Conservation (phyloP, 1,284 basidiomycete species). For the Fomes fomentarius region DNA sequence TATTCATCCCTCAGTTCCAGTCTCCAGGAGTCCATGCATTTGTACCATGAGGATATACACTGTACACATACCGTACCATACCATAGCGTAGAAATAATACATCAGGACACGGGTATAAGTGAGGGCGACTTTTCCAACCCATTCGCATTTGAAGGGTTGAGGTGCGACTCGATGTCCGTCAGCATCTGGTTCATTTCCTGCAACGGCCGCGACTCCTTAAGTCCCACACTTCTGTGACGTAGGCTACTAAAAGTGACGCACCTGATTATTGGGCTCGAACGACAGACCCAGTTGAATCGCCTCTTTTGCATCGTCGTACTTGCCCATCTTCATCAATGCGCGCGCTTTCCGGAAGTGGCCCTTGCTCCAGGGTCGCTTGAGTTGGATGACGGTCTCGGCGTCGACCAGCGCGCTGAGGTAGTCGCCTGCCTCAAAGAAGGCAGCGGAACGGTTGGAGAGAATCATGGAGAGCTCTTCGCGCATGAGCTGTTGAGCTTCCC, state of each 20-base stretch:
- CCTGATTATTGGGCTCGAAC: constrained; percentile 86
- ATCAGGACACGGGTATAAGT: constrained; percentile 28
- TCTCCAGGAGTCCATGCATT: constrained; percentile 2
- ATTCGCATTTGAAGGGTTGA: constrained; percentile 11
- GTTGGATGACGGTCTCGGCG: constrained; percentile 86
- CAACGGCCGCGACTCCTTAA: background rate
- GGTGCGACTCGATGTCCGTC: constrained; percentile 23
- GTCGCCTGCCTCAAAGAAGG: constrained; percentile 79
- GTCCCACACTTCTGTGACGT: background rate
- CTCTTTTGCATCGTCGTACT: constrained; percentile 79
- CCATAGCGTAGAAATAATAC: constrained; percentile 19
- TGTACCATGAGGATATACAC: constrained; percentile 17
- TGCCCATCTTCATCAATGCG: constrained; percentile 80
- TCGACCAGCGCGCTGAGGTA: constrained; percentile 86
- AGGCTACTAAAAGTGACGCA: constrained; percentile 37
- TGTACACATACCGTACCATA: constrained; percentile 21
- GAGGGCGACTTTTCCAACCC: constrained; percentile 14
- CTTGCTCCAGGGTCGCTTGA: constrained; percentile 92
- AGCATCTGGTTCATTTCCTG: constrained; percentile 33
- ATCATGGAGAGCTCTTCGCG: constrained; percentile 90
- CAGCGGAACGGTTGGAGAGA: constrained; percentile 90
- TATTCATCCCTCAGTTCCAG: background rate
- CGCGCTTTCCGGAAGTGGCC: constrained; percentile 94
- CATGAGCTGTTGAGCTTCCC: constrained; percentile 84
- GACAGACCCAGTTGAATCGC: constrained; percentile 84